Evolutionary conservation across 1,284 basidiomycete species (phyloP).

Genomic region (Apiotrichum mycotoxinovorans): DNA sequence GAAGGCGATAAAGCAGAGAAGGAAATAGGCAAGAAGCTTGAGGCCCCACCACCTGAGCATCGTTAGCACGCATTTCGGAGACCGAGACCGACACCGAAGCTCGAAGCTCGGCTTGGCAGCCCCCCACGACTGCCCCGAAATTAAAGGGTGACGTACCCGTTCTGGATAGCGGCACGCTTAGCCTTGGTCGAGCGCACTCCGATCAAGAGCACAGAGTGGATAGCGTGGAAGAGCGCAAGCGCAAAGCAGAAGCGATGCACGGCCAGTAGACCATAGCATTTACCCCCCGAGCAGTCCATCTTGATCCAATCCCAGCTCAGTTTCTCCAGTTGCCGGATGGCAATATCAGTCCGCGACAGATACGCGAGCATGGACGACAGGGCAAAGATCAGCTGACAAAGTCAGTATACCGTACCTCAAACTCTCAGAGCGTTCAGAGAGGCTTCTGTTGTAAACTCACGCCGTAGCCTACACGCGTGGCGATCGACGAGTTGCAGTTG

Average conservation of each 20-base stretch:
- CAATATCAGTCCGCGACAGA: constrained; percentile 87
- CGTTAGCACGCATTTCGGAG: too few species aligned
- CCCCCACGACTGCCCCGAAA: too few species aligned
- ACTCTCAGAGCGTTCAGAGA: too few species aligned
- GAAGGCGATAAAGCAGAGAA: constrained; percentile 84
- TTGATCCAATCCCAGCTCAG: constrained; percentile 96
- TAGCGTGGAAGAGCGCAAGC: constrained; percentile 79
- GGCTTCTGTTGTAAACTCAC: constrained; percentile 53
- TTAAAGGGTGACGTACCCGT: constrained; percentile 66
- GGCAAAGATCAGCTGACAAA: constrained; percentile 81
- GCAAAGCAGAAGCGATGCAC: constrained; percentile 98
- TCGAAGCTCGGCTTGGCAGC: too few species aligned
- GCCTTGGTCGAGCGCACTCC: constrained; percentile 86
- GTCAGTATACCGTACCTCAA: not conserved
- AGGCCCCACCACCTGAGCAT: constrained; percentile 99
- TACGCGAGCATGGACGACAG: constrained; percentile 95
- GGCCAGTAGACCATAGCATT: constrained; percentile 96
- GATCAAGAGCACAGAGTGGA: constrained; percentile 74
- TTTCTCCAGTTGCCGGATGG: constrained; percentile 82
- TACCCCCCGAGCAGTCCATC: constrained; percentile 89
- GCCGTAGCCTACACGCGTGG: constrained; percentile 93
- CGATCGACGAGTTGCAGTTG: constrained; percentile 98
- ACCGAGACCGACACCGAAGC: too few species aligned
- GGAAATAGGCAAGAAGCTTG: constrained; percentile 80
- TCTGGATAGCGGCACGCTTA: constrained; percentile 91